Evolutionary conservation across 108 stramenopile species (phyloP), one percentile per base, ranked within the genome.

Genomic region (Schizochytrium sp.): DNA sequence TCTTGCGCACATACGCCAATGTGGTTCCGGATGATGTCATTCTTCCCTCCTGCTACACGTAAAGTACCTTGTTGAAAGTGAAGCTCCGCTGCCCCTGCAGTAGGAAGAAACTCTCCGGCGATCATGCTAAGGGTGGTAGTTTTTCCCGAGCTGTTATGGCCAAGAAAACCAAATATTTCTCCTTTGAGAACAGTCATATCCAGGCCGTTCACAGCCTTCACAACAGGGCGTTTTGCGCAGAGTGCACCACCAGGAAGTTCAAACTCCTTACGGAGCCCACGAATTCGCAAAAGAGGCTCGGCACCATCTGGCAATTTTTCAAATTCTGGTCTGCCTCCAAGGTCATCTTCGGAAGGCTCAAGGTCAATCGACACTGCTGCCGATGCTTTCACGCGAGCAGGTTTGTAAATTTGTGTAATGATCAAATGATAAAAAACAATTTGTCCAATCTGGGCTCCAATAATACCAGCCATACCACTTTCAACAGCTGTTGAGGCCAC

Each of bases 141-240:
- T 45, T 92, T 94, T 60, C 95, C 95, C 7, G 96, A 96, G 42
- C 97, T 96, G 91, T 96, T 97, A 76, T 96, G 94, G 61, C 96
- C 91, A 42, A 89, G 88, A 5, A 89, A 58, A 19, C 88, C 87
- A 44, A 91, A 90, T 64, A 91, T 89, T 41, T 91, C 91, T 64
- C 91, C 91, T 61, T 88, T n/a, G 57, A 44, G 46, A 17, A 91
- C 58, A 41, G 50, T 61, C 44, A 91, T 57, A 61, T 53, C 46
- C n/a, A 91, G 55, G 19, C 57, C 89, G 72, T 90, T 59, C 69
- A 89, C 72, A 15, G 88, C 90, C 17, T 57, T 59, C 49, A 60
- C 42, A 3, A 64, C 69, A 46, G 47, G 15, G 58, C 12, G 15
- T 15, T 59, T 19, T 50, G 5, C 55, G 28, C 50, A 17, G 3